Evolutionary conservation across 345 rosid genomes (phyloP).

Genomic region (Brassica nigra): DNA sequence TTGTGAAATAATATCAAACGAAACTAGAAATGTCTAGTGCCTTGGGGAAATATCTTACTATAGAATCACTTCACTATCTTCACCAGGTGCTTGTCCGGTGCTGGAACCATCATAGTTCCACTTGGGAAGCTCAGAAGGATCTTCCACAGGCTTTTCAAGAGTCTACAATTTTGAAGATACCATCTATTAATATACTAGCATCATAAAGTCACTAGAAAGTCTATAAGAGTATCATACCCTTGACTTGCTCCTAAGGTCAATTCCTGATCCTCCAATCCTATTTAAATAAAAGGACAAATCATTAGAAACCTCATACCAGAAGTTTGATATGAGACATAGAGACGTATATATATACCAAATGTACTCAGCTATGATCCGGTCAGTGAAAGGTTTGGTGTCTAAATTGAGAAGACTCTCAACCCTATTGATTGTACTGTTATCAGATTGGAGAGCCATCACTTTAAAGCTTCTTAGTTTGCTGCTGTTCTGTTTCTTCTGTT

Average conservation of each 20-base stretch:
- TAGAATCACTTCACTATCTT: constrained; percentile 96
- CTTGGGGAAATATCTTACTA: constrained; percentile 58
- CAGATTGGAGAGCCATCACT: constrained; percentile 69
- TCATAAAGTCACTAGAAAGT: background rate
- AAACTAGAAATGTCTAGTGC: background rate
- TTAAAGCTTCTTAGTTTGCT: constrained; percentile 49
- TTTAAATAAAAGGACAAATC: background rate
- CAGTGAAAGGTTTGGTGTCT: constrained; percentile 82
- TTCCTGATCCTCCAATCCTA: constrained; percentile 96
- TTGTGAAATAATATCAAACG: background rate
- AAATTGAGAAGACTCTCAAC: constrained; percentile 71
- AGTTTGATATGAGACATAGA: background rate
- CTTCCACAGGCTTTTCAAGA: constrained; percentile 74
- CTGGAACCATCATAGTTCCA: constrained; percentile 99
- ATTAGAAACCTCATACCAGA: background rate
- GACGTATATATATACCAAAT: constrained; percentile 64
- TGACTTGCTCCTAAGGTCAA: constrained; percentile 91
- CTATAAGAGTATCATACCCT: constrained; percentile 54
- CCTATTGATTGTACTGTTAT: constrained; percentile 68
- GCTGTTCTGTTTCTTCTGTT: constrained; percentile 68
- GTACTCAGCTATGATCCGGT: constrained; percentile 90
- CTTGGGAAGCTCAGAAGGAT: constrained; percentile 96
- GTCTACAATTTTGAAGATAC: constrained; percentile 51
- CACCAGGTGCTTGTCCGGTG: constrained; percentile 97
- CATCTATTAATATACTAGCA: constrained; percentile 4